phyloP scores from a whole-genome alignment of 169 alveolate species.

The Theileria orientalis region DNA sequence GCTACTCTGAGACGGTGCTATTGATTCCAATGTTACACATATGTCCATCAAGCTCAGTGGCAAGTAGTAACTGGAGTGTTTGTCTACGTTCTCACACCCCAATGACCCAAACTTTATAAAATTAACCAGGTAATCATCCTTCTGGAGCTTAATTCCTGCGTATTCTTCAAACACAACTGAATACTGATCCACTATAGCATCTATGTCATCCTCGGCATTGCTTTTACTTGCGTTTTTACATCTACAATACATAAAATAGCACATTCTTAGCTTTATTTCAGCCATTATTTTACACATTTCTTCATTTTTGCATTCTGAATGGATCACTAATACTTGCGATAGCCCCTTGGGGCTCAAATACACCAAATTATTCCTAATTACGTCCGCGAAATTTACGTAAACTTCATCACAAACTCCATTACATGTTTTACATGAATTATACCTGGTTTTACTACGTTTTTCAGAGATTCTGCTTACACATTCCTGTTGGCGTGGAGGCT shows the following conservation, averaged over 20 bases:
- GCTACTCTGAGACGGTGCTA: neutral
- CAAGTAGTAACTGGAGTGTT: neutral
- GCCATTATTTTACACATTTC: neutral
- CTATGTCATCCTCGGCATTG: neutral
- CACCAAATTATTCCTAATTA: slow-evolving; percentile 1
- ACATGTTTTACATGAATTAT: slow-evolving; percentile 38
- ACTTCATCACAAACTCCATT: slow-evolving; percentile 44
- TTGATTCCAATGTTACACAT: neutral
- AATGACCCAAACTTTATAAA: neutral
- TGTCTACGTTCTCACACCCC: neutral
- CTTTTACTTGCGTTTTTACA: neutral
- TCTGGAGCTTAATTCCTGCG: neutral
- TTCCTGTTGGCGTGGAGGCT: neutral
- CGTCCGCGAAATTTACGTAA: slow-evolving; percentile 8
- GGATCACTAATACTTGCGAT: slow-evolving; percentile 26
- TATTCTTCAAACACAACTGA: neutral
- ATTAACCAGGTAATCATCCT: neutral
- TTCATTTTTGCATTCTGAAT: slow-evolving; percentile 43
- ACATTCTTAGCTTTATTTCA: slow-evolving; percentile 8
- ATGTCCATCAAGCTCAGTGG: slow-evolving; percentile 9
- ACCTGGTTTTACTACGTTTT: neutral
- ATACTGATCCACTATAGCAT: neutral
- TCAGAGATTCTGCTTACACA: neutral
- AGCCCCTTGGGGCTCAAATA: slow-evolving; percentile 55
- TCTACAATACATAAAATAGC: slow-evolving; percentile 3